A percentile compares a stretch with the other conserved stretches of the same genome.
Evolutionary conservation across 306 rosid species (phyloP).

Genomic region (Ceratonia siliqua): DNA sequence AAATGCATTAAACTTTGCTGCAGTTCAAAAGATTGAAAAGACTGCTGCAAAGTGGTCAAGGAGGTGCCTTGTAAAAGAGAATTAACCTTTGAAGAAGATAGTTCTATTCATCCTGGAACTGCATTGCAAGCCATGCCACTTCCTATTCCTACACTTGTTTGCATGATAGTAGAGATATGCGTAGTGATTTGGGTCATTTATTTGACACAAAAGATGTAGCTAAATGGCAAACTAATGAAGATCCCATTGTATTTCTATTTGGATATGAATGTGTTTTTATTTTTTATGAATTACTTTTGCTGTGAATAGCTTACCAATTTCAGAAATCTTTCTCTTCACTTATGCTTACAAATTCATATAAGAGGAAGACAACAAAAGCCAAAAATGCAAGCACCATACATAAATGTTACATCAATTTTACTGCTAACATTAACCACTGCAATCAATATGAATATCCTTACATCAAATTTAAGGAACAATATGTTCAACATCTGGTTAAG

Average conservation of each 20-base stretch:
- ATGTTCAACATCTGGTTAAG: no score
- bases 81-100: slow-evolving; percentile 46
- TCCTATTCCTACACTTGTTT: slow-evolving; percentile 38
- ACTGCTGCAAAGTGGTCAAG: slow-evolving; percentile 46
- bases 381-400: no score
- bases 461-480: no score
- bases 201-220: slow-evolving; percentile 57
- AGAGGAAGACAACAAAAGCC: no score
- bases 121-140: slow-evolving; percentile 43
- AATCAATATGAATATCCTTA: no score
- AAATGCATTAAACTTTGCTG: no score
- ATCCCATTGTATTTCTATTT: slow-evolving; percentile 34
- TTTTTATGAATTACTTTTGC: background rate
- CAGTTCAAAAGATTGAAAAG: slow-evolving; percentile 22
- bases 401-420: no score
- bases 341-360: no score
- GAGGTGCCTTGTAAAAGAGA: slow-evolving; percentile 55
- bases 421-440: no score
- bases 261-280: slow-evolving; percentile 3
- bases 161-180: slow-evolving; percentile 59
- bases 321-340: no score
- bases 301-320: background rate
- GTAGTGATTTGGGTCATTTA: slow-evolving; percentile 45
- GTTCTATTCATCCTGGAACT: slow-evolving; percentile 46
- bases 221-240: slow-evolving; percentile 62